Base-by-base conservation (phyloP, 169 alveolate species). In the Cyclospora cayetanensis region DNA sequence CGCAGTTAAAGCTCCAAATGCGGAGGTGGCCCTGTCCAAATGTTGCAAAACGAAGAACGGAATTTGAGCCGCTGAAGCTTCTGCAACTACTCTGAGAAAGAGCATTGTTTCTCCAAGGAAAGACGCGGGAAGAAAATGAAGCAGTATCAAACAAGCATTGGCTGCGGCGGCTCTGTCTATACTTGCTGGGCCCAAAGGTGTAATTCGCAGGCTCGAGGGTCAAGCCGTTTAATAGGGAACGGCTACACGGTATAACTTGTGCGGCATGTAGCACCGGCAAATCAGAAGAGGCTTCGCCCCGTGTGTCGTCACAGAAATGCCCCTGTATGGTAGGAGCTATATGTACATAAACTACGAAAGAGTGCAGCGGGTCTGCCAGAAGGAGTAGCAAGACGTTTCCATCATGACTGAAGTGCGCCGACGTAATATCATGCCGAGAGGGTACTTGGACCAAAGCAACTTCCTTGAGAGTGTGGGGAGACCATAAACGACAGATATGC, bases 11-110 rank as follows among this genome's bases (percentile, higher is more conserved):
- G n/a, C 35, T 43, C 92, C 92, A 87, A 12, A 87, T 53, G 31
- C 92, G 86, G 2, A 87, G 63, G 43, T 87, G 92, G 0, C 92
- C 92, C 27, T 34, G 43, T 25, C 92, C 92, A 41, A 87, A 87
- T 0, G 92, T 66, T 18, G 92, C 92, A 29, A 87, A 70, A 20
- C 92, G 92, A 34, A 46, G 42, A 34, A 46, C 4, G 20, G n/a
- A 5, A n/a, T 55, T 52, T 11, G 43, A 53, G 2, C 70, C 46
- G 50, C 50, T 79, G 72, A 68, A 18, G 70, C 37, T 12, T n/a
- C 25, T 43, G 5, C 50, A 11, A 5, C 50, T 11, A 7, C 25
- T 76, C n/a, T 22, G 66, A 41, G 86, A 9, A n/a, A 25, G n/a
- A 41, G 39, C 15, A 15, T 42, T 43, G 35, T 68, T 43, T 27